Conservation (phyloP, 192 early-diverging fungal genomes). For the Coemansia sp. region DNA sequence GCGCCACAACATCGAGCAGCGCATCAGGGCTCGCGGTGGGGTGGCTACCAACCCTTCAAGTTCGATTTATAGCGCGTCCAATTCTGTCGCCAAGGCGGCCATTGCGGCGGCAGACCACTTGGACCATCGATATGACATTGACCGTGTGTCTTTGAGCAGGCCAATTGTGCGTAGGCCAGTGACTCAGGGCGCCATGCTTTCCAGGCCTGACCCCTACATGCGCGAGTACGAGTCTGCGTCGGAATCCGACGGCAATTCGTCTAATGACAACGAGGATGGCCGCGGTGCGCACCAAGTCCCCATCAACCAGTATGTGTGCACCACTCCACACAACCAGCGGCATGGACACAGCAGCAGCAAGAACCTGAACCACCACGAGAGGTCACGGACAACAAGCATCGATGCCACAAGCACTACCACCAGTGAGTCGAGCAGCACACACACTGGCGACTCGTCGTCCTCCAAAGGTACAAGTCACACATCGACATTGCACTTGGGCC, state of each 20-base stretch:
- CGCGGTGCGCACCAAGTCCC: background rate
- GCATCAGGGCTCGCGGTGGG: slow-evolving; percentile 20
- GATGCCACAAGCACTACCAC: slow-evolving; percentile 16
- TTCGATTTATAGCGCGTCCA: slow-evolving; percentile 26
- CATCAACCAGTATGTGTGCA: slow-evolving; percentile 6
- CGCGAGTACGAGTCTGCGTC: slow-evolving; percentile 12
- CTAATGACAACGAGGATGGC: slow-evolving; percentile 19
- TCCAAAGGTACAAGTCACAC: slow-evolving; percentile 29
- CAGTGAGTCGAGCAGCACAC: slow-evolving; percentile 21
- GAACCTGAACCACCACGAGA: slow-evolving; percentile 5
- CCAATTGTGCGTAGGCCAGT: slow-evolving; percentile 4
- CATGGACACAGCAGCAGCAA: slow-evolving; percentile 9
- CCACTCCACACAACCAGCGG: slow-evolving; percentile 20
- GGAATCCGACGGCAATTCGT: slow-evolving; percentile 30
- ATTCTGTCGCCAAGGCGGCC: slow-evolving; percentile 36
- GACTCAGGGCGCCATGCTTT: slow-evolving; percentile 13
- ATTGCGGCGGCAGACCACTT: slow-evolving; percentile 31
- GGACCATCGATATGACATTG: slow-evolving; percentile 35
- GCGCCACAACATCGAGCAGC: slow-evolving; percentile 28
- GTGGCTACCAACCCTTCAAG: slow-evolving; percentile 30
- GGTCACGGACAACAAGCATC: background rate
- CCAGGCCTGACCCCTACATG: slow-evolving; percentile 24
- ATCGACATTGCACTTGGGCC: slow-evolving; percentile 33
- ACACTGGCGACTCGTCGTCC: slow-evolving; percentile 15
- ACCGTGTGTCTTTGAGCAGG: slow-evolving; percentile 38